phyloP scores from a whole-genome alignment of 768 basidiomycete genomes.

The Kwoniella botswanensis region DNA sequence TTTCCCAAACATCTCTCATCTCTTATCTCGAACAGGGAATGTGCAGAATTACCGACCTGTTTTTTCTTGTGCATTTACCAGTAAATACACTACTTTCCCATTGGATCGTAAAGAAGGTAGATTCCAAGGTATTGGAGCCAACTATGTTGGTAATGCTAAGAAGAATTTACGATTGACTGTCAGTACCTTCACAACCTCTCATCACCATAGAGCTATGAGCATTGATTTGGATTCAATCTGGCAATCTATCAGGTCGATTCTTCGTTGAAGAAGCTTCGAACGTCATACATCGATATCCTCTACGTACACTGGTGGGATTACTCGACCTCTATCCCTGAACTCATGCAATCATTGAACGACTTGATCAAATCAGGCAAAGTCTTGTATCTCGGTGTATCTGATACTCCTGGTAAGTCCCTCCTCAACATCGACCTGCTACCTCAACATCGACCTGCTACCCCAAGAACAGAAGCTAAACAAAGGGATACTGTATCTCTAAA shows the following conservation, averaged over 20 bases:
- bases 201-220: neutral
- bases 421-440: no score
- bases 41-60: no score
- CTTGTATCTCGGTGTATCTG: conserved; percentile 51
- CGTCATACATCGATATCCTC: conserved; percentile 46
- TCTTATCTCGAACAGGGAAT: no score
- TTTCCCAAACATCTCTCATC: neutral
- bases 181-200: neutral
- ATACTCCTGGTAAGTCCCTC: conserved; percentile 38
- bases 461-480: neutral
- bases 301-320: conserved; percentile 62
- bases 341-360: conserved; percentile 65
- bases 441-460: no score
- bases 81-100: conserved; percentile 37
- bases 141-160: conserved; percentile 63
- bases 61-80: neutral
- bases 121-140: conserved; percentile 39
- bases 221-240: no score
- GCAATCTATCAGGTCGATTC: conserved; percentile 26
- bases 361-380: conserved; percentile 64
- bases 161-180: conserved; percentile 62
- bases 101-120: conserved; percentile 33
- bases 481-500: neutral
- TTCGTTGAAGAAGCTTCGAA: conserved; percentile 45
- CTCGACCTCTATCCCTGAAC: conserved; percentile 64